Percentiles rank a stretch among this genome's conserved stretches.
These are phyloP conservation scores for Petunia hybrid DNA, from an alignment of 305 asterid genomes.

Conservation along the genomic window DNA sequence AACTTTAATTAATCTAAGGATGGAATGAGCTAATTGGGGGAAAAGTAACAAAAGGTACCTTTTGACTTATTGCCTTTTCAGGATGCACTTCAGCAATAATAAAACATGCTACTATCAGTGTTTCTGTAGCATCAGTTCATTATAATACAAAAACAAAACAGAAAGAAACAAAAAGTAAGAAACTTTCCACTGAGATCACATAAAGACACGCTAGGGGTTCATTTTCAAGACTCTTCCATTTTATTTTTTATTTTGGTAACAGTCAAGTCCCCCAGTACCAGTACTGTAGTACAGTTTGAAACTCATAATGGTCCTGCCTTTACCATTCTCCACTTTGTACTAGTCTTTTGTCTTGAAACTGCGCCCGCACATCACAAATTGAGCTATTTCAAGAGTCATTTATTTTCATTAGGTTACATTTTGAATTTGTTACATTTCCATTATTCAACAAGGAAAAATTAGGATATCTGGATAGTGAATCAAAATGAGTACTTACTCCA, in stretches of 20 bases:
- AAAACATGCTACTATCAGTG: neutral
- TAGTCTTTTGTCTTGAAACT: too few species aligned
- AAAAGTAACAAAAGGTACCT: conserved; percentile 23
- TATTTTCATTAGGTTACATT: too few species aligned
- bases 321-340: too few species aligned
- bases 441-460: neutral
- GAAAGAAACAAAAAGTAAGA: neutral
- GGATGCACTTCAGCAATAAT: conserved; percentile 24
- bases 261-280: too few species aligned
- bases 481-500: neutral
- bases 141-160: neutral
- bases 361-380: too few species aligned
- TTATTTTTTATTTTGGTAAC: too few species aligned
- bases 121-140: neutral
- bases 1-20: neutral
- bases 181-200: conserved; percentile 16
- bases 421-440: neutral
- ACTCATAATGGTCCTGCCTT: too few species aligned
- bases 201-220: neutral
- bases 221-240: neutral
- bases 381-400: neutral
- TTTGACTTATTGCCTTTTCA: conserved; percentile 23
- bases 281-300: too few species aligned
- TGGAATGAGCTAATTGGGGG: neutral
- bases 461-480: neutral